Evolutionary conservation across 2,329 filamentous ascomycete genomes (phyloP).

Genomic region (Colletotrichum eremochloae): DNA sequence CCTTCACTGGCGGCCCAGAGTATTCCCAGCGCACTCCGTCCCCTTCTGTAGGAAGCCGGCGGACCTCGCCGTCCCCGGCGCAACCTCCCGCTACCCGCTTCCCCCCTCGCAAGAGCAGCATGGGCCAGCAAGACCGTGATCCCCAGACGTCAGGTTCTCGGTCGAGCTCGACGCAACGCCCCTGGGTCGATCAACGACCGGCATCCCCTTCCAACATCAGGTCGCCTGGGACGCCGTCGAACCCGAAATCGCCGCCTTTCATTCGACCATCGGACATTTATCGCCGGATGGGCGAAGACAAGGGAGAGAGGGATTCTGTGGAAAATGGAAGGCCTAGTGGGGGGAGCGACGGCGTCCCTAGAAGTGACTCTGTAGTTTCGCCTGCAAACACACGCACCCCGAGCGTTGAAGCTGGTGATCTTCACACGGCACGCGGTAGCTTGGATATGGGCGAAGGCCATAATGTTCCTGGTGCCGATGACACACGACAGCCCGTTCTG

Average conservation of each 20-base stretch:
- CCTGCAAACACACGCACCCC: slow-evolving; percentile 19
- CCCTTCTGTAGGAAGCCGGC: slow-evolving; percentile 30
- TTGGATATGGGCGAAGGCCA: slow-evolving; percentile 19
- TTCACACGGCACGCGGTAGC: not conserved
- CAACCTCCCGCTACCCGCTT: slow-evolving; percentile 57
- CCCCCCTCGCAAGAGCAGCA: slow-evolving; percentile 73
- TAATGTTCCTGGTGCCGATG: slow-evolving; percentile 43
- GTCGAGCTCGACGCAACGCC: slow-evolving; percentile 47
- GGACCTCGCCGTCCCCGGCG: slow-evolving; percentile 31
- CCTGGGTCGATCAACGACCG: slow-evolving; percentile 54
- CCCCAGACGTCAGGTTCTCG: slow-evolving; percentile 46
- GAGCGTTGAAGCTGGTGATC: slow-evolving; percentile 38
- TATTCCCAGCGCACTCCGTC: slow-evolving; percentile 18
- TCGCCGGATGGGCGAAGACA: slow-evolving; percentile 77
- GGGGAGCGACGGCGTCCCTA: slow-evolving; percentile 57
- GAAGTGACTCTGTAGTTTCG: slow-evolving; percentile 19
- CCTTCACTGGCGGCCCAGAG: slow-evolving; percentile 33
- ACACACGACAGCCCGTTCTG: slow-evolving; percentile 51
- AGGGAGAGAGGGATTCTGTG: slow-evolving; percentile 67
- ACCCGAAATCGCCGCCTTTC: slow-evolving; percentile 72
- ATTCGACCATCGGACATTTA: slow-evolving; percentile 84
- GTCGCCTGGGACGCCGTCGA: slow-evolving; percentile 56
- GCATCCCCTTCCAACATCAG: slow-evolving; percentile 55
- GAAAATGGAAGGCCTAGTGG: slow-evolving; percentile 70
- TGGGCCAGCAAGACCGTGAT: slow-evolving; percentile 61